Conservation (phyloP, 2,329 filamentous ascomycete genomes). For the Paraphaeosphaeria sporulosa region DNA sequence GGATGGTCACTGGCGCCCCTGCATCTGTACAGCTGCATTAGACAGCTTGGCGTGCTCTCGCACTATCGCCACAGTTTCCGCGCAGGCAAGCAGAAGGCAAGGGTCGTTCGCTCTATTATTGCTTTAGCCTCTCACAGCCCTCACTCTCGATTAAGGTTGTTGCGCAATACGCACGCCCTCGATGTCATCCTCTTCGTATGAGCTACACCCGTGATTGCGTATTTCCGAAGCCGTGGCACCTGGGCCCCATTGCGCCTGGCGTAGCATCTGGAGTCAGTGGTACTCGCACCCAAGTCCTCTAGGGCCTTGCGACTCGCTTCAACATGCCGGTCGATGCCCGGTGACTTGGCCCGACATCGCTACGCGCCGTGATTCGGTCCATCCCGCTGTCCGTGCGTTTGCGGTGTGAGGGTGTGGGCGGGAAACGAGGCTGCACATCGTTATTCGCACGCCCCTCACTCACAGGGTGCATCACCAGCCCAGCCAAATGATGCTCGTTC, state of each 20-base stretch:
- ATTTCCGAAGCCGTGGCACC: background rate
- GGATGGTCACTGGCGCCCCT: constrained; percentile 10
- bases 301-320: constrained; percentile 5
- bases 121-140: constrained; percentile 22
- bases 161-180: background rate
- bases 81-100: constrained; percentile 31
- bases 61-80: constrained; percentile 12
- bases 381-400: constrained; percentile 33
- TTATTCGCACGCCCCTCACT: constrained; percentile 29
- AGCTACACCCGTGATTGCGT: background rate
- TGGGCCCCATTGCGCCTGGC: background rate
- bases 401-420: constrained; percentile 25
- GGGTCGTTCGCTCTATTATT: constrained; percentile 19
- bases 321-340: constrained; percentile 10
- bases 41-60: constrained; percentile 23
- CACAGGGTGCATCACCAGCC: constrained; percentile 34
- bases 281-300: constrained; percentile 7
- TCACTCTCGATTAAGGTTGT: constrained; percentile 6
- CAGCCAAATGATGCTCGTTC: constrained; percentile 30
- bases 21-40: constrained; percentile 16
- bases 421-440: constrained; percentile 40
- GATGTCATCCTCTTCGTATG: background rate
- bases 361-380: constrained; percentile 41
- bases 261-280: background rate
- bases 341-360: constrained; percentile 39